Base-by-base conservation (phyloP, 2,329 filamentous ascomycete species). In the Diaporthe ilicicola region DNA sequence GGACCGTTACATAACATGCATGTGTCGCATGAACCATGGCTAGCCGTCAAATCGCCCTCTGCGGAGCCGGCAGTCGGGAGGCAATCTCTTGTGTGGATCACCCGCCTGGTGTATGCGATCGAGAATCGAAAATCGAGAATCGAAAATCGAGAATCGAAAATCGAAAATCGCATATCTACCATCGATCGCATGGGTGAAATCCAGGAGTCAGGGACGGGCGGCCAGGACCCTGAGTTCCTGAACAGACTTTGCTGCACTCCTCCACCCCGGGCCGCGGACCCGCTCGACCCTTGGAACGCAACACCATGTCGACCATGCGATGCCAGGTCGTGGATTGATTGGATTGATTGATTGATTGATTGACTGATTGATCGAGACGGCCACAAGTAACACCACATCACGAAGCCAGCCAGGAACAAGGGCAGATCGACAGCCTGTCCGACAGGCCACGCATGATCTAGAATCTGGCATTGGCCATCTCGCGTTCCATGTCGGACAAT, bases 391-490 rank as follows among this genome's bases (percentile, higher is more conserved):
- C 59, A 62, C 42, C 34, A 62, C 27, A 62, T 24, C 15, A 62
- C 42, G 27, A 48, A 19, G 29, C 59, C 27, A 27, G 59, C 34
- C 59, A 62, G 59, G 59, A 62, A 62, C 59, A 17, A 48, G 42
- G 27, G 42, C 39, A 56, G 32, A 34, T 55, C 34, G 53, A 68
- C 53, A 59, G 53, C 34, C 54, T 68, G 65, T 68, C 51, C 32
- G 24, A 68, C 65, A 29, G 34, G 15, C n/a, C 54, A 56, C 53
- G 42, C 65, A 68, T 46, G 17, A 68, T 59, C 53, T 68, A 8
- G 42, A 29, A 68, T 59, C 65, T 68, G 27, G 53, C 65, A 59
- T 55, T 59, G 9, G 39, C 22, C 65, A 68, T 68, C 65, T 68
- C 42, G 42, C 42, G 53, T 50, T 50, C 29, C 39, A 48, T 50